Evolutionary conservation across 2,329 filamentous ascomycete genomes (phyloP).

Genomic region (Cercospora sesami): DNA sequence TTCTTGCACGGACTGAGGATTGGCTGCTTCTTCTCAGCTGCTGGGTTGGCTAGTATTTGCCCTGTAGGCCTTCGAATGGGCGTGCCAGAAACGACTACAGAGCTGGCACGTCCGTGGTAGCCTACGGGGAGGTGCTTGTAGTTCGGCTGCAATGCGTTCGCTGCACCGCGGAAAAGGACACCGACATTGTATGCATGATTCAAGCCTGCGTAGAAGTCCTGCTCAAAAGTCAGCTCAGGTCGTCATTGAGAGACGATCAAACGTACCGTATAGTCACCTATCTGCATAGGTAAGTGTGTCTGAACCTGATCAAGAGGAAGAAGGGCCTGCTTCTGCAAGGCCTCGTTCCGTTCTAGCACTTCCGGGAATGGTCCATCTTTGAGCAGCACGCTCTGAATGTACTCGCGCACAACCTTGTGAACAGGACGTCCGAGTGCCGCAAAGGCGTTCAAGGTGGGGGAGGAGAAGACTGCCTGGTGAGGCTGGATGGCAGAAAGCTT

Average conservation of each 20-base stretch:
- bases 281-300: constrained; percentile 72
- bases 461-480: constrained; percentile 62
- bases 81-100: constrained; percentile 72
- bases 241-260: not conserved
- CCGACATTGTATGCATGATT: constrained; percentile 77
- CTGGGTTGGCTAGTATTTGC: constrained; percentile 68
- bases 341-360: constrained; percentile 62
- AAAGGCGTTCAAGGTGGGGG: constrained; percentile 70
- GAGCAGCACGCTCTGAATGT: constrained; percentile 67
- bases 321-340: constrained; percentile 59
- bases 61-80: constrained; percentile 71
- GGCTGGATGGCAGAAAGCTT: constrained; percentile 58
- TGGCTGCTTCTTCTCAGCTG: constrained; percentile 62
- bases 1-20: constrained; percentile 63
- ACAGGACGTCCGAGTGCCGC: constrained; percentile 68
- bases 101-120: constrained; percentile 77
- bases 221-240: constrained; percentile 38
- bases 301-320: constrained; percentile 60
- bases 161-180: constrained; percentile 68
- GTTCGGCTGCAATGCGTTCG: constrained; percentile 75
- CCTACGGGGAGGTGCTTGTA: constrained; percentile 79
- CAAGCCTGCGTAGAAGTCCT: constrained; percentile 79
- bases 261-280: constrained; percentile 65
- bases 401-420: constrained; percentile 67
- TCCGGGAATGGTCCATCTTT: constrained; percentile 60